Evolutionary conservation across 257 asterid species (phyloP).

Genomic region (Scutellaria baicalensis): DNA sequence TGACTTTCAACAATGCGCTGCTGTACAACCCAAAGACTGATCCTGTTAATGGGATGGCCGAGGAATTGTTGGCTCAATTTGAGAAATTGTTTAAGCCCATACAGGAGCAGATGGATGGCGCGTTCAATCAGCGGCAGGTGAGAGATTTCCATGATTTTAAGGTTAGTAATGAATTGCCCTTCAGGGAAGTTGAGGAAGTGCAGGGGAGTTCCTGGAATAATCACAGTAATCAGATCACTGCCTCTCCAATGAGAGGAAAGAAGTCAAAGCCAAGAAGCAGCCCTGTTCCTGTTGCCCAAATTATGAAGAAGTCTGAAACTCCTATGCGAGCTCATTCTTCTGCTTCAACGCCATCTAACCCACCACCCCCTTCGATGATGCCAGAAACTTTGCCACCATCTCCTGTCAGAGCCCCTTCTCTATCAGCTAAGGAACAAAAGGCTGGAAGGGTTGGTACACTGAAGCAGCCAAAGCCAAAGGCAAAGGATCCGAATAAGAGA

Average conservation of each 20-base stretch:
- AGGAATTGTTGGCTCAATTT: slow-evolving; percentile 41
- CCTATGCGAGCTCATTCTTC: slow-evolving; percentile 50
- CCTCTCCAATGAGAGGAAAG: slow-evolving; percentile 41
- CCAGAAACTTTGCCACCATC: slow-evolving; percentile 29
- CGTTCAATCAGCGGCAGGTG: slow-evolving; percentile 23
- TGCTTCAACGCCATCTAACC: slow-evolving; percentile 51
- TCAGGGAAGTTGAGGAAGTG: slow-evolving; percentile 36
- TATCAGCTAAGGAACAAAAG: slow-evolving; percentile 24
- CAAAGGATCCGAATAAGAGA: slow-evolving; percentile 73
- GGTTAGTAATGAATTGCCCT: slow-evolving; percentile 14
- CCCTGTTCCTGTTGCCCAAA: slow-evolving; percentile 7
- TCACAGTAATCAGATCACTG: slow-evolving; percentile 17
- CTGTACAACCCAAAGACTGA: slow-evolving; percentile 78
- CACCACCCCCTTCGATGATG: slow-evolving; percentile 17
- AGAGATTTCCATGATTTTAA: slow-evolving; percentile 13
- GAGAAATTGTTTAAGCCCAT: slow-evolving; percentile 70
- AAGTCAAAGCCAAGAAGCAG: slow-evolving; percentile 30
- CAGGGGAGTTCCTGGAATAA: slow-evolving; percentile 69
- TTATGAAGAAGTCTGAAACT: slow-evolving; percentile 30
- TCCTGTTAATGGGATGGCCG: slow-evolving; percentile 56
- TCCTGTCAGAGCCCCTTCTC: slow-evolving; percentile 42
- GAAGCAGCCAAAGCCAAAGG: slow-evolving; percentile 86
- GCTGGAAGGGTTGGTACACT: slow-evolving; percentile 13
- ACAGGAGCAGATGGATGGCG: slow-evolving; percentile 37
- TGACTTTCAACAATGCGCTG: slow-evolving; percentile 79